Percentiles rank a stretch among this genome's conserved stretches.
Evolutionary conservation across 140 eudicot genomes (phyloP).

Genomic region (Anethum foeniculum): DNA sequence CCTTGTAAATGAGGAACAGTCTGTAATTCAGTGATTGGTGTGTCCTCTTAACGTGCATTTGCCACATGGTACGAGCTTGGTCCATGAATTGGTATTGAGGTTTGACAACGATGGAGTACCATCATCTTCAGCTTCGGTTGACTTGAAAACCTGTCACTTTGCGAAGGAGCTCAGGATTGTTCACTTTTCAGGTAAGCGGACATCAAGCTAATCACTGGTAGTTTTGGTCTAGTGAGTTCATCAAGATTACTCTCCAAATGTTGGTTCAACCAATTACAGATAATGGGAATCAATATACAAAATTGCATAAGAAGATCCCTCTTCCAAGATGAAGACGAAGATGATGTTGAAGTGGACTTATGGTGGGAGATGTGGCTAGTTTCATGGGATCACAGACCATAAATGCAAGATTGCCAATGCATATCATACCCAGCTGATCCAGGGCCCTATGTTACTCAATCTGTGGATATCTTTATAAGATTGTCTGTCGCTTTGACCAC

Average conservation of each 20-base stretch:
- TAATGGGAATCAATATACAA: conserved; percentile 83
- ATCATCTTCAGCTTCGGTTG: conserved; percentile 51
- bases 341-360: conserved; percentile 59
- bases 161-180: conserved; percentile 86
- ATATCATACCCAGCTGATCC: conserved; percentile 89
- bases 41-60: conserved; percentile 39
- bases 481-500: conserved; percentile 94
- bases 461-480: conserved; percentile 75
- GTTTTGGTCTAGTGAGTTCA: conserved; percentile 71
- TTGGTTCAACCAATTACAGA: conserved; percentile 86
- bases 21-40: conserved; percentile 25
- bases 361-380: conserved; percentile 74
- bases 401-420: conserved; percentile 78
- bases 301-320: conserved; percentile 76
- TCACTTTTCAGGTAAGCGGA: conserved; percentile 80
- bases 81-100: conserved; percentile 26
- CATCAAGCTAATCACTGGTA: conserved; percentile 75
- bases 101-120: conserved; percentile 44
- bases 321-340: conserved; percentile 70
- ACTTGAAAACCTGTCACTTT: conserved; percentile 71
- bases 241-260: conserved; percentile 92
- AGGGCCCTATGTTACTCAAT: conserved; percentile 81
- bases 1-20: conserved; percentile 54
- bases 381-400: conserved; percentile 99
- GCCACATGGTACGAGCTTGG: conserved; percentile 29